Evolutionary conservation across 2,329 filamentous ascomycete species (phyloP), one percentile per base, ranked within the genome.

Genomic region (Bisporella sp.): DNA sequence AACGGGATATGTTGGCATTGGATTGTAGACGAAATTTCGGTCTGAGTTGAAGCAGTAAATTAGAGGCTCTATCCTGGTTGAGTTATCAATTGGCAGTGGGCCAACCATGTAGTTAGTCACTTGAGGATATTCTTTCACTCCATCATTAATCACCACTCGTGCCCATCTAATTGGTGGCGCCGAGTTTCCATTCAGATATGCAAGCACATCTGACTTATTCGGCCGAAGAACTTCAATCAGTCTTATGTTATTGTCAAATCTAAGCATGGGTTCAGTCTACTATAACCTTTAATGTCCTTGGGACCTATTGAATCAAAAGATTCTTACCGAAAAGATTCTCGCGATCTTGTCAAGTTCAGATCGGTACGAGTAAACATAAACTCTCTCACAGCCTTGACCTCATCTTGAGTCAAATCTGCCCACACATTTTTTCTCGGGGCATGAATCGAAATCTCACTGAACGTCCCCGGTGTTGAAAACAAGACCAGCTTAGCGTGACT

Each of bases 171-270:
- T 9, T 12, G 57, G 57, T 30, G 42, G 11, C 2, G 31, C 41
- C 21, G 50, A 44, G 13, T n/a, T 31, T 5, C 50, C 50, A 37
- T 51, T 43, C n/a, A 59, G 40, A 48, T 59, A 59, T 3, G 37
- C 33, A 13, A 59, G 12, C 1, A 50, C 50, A 47, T 57, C 53
- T 30, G 57, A 51, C 32, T 59, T 59, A 35, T 59, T 59, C 8
- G 57, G 57, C 31, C 51, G 51, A 6, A 59, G 31, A 4, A 53
- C n/a, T 28, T 57, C 57, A 4, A 56, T 37, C 28, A 54, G 41
- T 5, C 49, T n/a, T 31, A 53, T 44, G n/a, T 13, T 21, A 41
- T 53, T 53, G 29, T 50, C 47, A 31, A 47, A 29, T 31, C 51
- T 53, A 35, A 21, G 11, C 2, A n/a, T 21, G 2, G 29, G 42